Evolutionary conservation across 805 yeast genomes (phyloP).

Genomic region (Ogataea methanolica): DNA sequence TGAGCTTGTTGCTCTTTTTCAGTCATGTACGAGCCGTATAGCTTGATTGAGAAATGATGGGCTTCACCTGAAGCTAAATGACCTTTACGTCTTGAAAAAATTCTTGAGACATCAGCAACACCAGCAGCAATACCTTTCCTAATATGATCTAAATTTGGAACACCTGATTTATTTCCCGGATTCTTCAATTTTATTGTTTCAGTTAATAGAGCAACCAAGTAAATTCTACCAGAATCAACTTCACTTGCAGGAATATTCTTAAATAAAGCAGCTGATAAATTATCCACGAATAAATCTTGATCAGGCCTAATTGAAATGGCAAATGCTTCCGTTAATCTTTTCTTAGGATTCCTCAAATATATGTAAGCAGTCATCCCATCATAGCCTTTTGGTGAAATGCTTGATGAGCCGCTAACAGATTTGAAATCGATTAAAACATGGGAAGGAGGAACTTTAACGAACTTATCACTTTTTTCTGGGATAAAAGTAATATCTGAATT

Average conservation of each 20-base stretch:
- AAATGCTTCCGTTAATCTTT: slow-evolving; percentile 74
- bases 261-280: slow-evolving; percentile 74
- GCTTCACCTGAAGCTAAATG: slow-evolving; percentile 56
- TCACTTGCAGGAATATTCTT: slow-evolving; percentile 68
- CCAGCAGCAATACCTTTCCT: slow-evolving; percentile 87
- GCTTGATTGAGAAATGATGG: slow-evolving; percentile 64
- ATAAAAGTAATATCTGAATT: slow-evolving; percentile 31
- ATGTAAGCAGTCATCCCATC: slow-evolving; percentile 69
- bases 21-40: slow-evolving; percentile 65
- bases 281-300: slow-evolving; percentile 56
- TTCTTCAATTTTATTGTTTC: slow-evolving; percentile 55
- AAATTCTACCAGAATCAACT: slow-evolving; percentile 55
- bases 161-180: slow-evolving; percentile 4
- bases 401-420: slow-evolving; percentile 56
- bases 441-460: slow-evolving; percentile 48
- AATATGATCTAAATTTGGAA: slow-evolving; percentile 33
- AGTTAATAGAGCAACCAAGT: slow-evolving; percentile 69
- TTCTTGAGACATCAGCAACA: slow-evolving; percentile 76
- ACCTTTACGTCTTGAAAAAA: slow-evolving; percentile 63
- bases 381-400: slow-evolving; percentile 59
- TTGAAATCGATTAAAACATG: slow-evolving; percentile 77
- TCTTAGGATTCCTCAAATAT: slow-evolving; percentile 60
- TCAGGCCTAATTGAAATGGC: slow-evolving; percentile 59
- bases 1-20: slow-evolving; percentile 28
- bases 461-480: slow-evolving; percentile 45